Evolutionary conservation across 106 monocot genomes (phyloP).

Genomic region (Ottelia alismoides): DNA sequence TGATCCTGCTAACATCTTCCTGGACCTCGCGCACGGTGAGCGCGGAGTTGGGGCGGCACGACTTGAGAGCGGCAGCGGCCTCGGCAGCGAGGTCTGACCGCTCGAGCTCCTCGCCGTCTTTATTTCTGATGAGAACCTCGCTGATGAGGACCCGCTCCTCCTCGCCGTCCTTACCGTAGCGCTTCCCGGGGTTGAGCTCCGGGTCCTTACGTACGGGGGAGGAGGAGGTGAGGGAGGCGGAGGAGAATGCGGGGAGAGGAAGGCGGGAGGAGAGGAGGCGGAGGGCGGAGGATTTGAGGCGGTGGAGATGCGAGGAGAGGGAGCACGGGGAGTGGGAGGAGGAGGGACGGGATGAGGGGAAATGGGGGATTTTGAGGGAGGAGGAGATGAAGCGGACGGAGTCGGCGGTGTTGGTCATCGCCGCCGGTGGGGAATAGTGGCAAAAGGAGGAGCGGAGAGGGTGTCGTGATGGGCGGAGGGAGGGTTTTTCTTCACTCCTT

Average conservation of each 20-base stretch:
- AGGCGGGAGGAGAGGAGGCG: constrained; percentile 11
- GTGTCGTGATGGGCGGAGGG: no score
- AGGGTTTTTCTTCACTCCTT: no score
- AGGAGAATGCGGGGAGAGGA: constrained; percentile 30
- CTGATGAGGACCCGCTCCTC: constrained; percentile 90
- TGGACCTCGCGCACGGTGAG: constrained; percentile 86
- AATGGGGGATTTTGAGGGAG: constrained; percentile 34
- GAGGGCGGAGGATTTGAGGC: not conserved
- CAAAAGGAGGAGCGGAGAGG: no score
- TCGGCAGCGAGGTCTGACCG: constrained; percentile 63
- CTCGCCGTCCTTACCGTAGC: constrained; percentile 30
- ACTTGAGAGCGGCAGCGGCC: constrained; percentile 47
- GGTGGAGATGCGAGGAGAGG: not conserved
- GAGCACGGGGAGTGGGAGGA: not conserved
- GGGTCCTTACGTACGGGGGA: constrained; percentile 5
- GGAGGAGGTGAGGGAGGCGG: constrained; percentile 12
- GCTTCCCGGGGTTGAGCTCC: constrained; percentile 12
- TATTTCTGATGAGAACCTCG: constrained; percentile 78
- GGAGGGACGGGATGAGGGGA: not conserved
- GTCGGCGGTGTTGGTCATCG: constrained; percentile 8
- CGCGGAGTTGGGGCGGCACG: constrained; percentile 73
- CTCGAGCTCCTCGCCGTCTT: constrained; percentile 88
- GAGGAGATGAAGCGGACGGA: constrained; percentile 44
- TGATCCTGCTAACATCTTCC: constrained; percentile 80
- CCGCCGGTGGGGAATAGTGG: not conserved